These are phyloP conservation scores for Cylindrotheca closterium DNA, from an alignment of 108 stramenopile genomes.

Conservation along the genomic window DNA sequence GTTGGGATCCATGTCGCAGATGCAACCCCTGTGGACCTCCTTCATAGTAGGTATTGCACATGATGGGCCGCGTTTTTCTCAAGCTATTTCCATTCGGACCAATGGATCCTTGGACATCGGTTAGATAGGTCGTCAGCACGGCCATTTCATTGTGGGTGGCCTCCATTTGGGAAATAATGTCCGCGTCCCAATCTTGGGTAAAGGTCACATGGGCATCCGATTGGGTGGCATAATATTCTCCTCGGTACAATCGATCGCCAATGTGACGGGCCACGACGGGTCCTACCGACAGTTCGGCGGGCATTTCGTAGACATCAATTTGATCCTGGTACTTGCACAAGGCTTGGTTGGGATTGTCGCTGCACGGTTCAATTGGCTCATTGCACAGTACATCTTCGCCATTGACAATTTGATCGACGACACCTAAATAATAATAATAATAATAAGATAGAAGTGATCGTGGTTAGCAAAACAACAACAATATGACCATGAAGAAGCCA, in stretches of 20 bases:
- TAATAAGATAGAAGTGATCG: too few relatives aligned
- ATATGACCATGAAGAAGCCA: too few relatives aligned
- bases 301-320: constrained; percentile 81
- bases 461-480: not conserved
- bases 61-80: constrained; percentile 79
- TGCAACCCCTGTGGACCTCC: constrained; percentile 75
- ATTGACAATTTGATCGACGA: constrained; percentile 81
- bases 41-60: constrained; percentile 91
- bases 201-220: constrained; percentile 95
- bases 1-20: constrained; percentile 85
- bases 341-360: constrained; percentile 53
- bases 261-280: constrained; percentile 91
- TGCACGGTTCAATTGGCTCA: constrained; percentile 71
- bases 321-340: constrained; percentile 74
- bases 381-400: constrained; percentile 77
- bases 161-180: constrained; percentile 83
- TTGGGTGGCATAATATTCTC: constrained; percentile 95
- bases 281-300: constrained; percentile 79
- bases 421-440: constrained; percentile 30
- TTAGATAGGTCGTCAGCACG: constrained; percentile 86
- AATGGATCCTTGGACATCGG: constrained; percentile 79
- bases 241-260: constrained; percentile 84
- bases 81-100: constrained; percentile 62
- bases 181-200: constrained; percentile 86
- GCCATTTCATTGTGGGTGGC: constrained; percentile 88